Conservation (phyloP, 805 yeast genomes). For the Wickerhamiella kazuoi region DNA sequence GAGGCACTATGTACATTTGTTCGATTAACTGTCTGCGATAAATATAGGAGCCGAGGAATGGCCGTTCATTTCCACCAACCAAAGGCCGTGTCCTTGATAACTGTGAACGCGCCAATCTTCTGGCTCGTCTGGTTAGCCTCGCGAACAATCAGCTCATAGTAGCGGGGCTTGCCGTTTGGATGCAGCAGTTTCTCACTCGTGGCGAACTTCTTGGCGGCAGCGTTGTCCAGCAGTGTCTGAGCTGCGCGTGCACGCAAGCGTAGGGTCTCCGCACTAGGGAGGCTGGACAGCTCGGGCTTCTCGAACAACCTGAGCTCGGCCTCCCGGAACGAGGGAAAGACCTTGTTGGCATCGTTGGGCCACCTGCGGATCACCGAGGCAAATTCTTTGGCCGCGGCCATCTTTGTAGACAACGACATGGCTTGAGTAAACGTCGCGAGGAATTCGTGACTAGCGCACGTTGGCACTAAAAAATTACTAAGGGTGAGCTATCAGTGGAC, state of each 20-base stretch:
- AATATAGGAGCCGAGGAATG: no score
- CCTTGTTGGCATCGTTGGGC: conserved; percentile 28
- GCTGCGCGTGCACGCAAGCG: conserved; percentile 15
- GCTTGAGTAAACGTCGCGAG: no score
- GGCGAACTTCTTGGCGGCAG: conserved; percentile 12
- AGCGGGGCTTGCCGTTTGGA: conserved; percentile 77
- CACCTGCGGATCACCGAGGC: conserved; percentile 14
- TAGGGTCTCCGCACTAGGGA: conserved; percentile 15
- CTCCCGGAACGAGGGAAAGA: conserved; percentile 32
- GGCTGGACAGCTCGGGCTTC: conserved; percentile 8
- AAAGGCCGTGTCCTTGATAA: conserved; percentile 55
- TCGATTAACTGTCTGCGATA: no score
- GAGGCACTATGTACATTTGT: background rate
- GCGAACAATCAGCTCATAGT: conserved; percentile 50
- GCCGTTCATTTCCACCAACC: conserved; percentile 28
- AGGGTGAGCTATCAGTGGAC: no score
- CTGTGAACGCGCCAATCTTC: conserved; percentile 43
- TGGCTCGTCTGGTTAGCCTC: conserved; percentile 57
- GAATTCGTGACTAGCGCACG: no score
- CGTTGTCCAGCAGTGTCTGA: conserved; percentile 9
- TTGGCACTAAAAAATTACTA: no score
- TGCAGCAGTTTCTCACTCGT: conserved; percentile 36
- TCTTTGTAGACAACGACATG: conserved; percentile 13
- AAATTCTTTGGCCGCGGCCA: conserved; percentile 12
- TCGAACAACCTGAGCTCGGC: conserved; percentile 28